These are phyloP conservation scores for Crassisporium funariophilum DNA, from an alignment of 768 basidiomycete genomes.

Conservation along the genomic window DNA sequence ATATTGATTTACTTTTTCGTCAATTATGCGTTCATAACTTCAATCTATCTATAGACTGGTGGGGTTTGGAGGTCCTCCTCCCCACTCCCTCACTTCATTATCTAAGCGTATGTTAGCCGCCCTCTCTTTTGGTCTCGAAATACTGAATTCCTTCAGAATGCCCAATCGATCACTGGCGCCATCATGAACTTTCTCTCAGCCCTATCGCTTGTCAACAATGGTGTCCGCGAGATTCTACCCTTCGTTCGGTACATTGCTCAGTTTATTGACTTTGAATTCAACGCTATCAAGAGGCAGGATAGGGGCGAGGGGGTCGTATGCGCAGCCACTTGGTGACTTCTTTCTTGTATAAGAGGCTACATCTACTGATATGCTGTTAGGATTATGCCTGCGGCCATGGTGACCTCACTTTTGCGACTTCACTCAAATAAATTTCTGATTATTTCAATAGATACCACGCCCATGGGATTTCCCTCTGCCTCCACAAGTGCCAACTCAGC, in stretches of 20 bases:
- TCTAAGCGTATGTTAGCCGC: conserved; percentile 50
- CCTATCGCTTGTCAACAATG: conserved; percentile 66
- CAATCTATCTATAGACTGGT: conserved; percentile 69
- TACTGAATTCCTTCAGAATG: conserved; percentile 39
- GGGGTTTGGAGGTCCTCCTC: conserved; percentile 81
- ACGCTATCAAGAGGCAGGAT: conserved; percentile 61
- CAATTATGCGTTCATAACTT: conserved; percentile 6
- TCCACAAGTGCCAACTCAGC: not conserved
- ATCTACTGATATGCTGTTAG: conserved; percentile 30
- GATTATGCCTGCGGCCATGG: conserved; percentile 80
- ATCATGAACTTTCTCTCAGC: conserved; percentile 78
- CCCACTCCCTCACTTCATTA: conserved; percentile 69
- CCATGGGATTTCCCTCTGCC: conserved; percentile 74
- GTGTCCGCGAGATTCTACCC: conserved; percentile 80
- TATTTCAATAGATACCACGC: conserved; percentile 53
- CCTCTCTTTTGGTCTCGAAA: not conserved
- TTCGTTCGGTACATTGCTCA: conserved; percentile 83
- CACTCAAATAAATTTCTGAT: not conserved
- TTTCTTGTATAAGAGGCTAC: not conserved
- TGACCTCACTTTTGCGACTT: conserved; percentile 16
- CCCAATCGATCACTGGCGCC: conserved; percentile 59
- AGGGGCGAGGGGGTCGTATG: conserved; percentile 81
- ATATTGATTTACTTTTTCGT: conserved; percentile 29
- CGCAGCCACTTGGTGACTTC: conserved; percentile 81
- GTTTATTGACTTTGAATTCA: conserved; percentile 78